Evolutionary conservation across 2,329 filamentous ascomycete genomes (phyloP), one percentile per base, ranked within the genome.

Genomic region (Chalaropsis thielavioides): DNA sequence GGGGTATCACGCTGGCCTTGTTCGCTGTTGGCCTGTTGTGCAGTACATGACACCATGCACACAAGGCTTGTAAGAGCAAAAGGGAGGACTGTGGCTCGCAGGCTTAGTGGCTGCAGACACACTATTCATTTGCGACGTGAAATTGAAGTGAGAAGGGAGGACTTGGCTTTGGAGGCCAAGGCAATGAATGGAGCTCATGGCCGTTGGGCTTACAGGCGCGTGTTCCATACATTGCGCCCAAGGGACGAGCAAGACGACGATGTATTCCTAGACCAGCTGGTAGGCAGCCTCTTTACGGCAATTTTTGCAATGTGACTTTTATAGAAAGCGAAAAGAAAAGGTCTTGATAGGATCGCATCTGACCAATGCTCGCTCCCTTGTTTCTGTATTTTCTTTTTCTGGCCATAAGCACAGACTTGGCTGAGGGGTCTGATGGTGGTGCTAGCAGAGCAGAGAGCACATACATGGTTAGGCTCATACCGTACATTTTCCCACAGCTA

Each of bases 321-420:
- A 61, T 7, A 61, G 41, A 61, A 61, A 44, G 19, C 19, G 40
- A 46, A 61, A 61, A 43, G 31, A 61, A 61, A 46, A 61, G 38
- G 41, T 43, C 40, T 15, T 27, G 59, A 56, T 8, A 56, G 27
- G 51, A 56, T 35, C 51, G 11, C n/a, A 56, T n/a, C 51, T 17
- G 17, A 56, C 35, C 51, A 56, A 17, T 35, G 51, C 51, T 56
- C 51, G n/a, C 51, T 35, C 4, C 13, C 17, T 31, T 56, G 24
- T 56, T 35, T 35, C n/a, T n/a, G n/a, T n/a, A n/a, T 56, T 35
- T 56, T 35, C 35, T 56, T 31, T 17, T 31, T 56, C 24, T 56
- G 13, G 6, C 6, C 27, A 56, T 31, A 3, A 56, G 51, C 51
- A 56, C 51, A 56, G 51, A 56, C 24, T 17, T 7, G 27, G 51